Conservation (phyloP, 176 grass and related monocot genomes). For the Eleusine indica region DNA sequence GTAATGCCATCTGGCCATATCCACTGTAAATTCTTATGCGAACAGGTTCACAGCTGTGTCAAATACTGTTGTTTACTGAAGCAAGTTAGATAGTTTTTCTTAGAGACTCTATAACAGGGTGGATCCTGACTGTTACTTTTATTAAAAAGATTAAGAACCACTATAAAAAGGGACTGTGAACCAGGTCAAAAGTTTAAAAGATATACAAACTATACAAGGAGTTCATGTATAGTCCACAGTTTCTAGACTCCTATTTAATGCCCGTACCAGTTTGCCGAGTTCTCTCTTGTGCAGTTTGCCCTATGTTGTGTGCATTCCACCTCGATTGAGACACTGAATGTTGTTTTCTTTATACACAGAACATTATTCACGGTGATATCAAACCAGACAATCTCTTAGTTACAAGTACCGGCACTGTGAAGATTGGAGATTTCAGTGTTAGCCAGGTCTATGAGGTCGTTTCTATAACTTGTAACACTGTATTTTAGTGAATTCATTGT, state of each 20-base stretch:
- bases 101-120: not conserved
- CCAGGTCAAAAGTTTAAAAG: not conserved
- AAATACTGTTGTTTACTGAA: not conserved
- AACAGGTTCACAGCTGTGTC: not conserved
- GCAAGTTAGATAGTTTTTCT: not conserved
- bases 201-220: not conserved
- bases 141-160: not conserved
- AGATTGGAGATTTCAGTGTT: constrained; percentile 95
- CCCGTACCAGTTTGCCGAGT: not conserved
- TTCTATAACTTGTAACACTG: constrained; percentile 21
- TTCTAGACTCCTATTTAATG: not conserved
- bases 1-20: not conserved
- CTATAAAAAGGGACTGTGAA: not conserved
- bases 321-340: not conserved
- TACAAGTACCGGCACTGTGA: constrained; percentile 67
- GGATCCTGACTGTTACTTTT: not conserved
- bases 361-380: constrained; percentile 91
- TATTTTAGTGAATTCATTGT: constrained; percentile 26
- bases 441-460: constrained; percentile 90
- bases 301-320: constrained; percentile 7
- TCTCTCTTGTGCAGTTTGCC: constrained; percentile 13
- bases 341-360: constrained; percentile 51
- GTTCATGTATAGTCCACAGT: not conserved
- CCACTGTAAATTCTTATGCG: not conserved
- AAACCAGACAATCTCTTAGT: constrained; percentile 96